These are phyloP conservation scores for Pyrus hybrid DNA, from an alignment of 331 rosid genomes.

Conservation along the genomic window DNA sequence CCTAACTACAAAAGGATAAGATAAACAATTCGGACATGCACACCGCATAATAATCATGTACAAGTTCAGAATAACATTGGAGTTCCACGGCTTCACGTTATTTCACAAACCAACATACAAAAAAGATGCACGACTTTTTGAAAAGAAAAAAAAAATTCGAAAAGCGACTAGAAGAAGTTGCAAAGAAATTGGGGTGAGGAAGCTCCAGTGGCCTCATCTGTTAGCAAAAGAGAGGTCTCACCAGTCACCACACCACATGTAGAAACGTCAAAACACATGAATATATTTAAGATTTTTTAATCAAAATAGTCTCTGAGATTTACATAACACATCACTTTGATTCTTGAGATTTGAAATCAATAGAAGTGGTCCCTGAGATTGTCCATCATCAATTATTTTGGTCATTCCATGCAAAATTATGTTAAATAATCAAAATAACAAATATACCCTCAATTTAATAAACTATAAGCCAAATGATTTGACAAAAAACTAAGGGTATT, in stretches of 20 bases:
- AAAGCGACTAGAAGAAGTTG: not conserved
- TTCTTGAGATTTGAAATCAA: too few species aligned
- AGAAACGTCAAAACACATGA: constrained; percentile 5
- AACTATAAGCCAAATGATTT: too few species aligned
- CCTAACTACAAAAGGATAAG: constrained; percentile 1
- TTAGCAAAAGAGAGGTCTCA: constrained; percentile 7
- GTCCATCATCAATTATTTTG: too few species aligned
- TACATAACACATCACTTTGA: too few species aligned
- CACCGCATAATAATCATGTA: not conserved
- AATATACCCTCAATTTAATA: too few species aligned
- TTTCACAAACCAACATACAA: constrained; percentile 1
- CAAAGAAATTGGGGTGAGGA: not conserved
- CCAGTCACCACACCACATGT: constrained; percentile 10
- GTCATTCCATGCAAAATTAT: too few species aligned
- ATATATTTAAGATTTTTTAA: not conserved
- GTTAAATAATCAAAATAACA: too few species aligned
- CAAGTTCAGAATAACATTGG: not conserved
- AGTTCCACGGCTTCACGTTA: constrained; percentile 21
- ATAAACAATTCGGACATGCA: not conserved
- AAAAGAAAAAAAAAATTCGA: constrained; percentile 8
- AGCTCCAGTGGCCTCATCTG: not conserved
- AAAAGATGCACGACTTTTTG: constrained; percentile 1
- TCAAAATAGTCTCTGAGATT: too few species aligned
- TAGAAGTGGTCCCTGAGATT: too few species aligned
- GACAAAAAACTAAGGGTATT: too few species aligned